Base-by-base conservation (phyloP, 306 rosid genomes). In the Acmispon strigosus region DNA sequence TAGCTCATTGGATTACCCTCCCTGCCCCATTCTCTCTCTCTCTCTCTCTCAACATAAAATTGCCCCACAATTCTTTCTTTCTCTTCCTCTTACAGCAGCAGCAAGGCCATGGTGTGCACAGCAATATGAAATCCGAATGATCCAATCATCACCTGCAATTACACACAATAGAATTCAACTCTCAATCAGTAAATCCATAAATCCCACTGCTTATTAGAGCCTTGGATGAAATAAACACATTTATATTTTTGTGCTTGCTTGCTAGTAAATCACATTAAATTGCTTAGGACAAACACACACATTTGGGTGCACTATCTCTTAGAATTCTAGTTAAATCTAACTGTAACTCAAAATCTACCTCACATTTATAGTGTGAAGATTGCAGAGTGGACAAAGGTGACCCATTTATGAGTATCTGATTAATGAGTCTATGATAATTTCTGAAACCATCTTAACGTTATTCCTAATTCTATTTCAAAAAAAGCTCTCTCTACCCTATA, bases 81-180 rank as follows among this genome's bases (percentile, higher is more conserved):
- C 69, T 24, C 63, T 63, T 56, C 20, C 80, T 77, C 74, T 78
- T 63, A 89, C 41, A 77, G 78, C 82, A 81, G 27, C 57, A 86
- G 43, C 17, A 88, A 70, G 75, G 78, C 83, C 80, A 75, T 11
- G 65, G 61, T 76, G 48, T 74, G 55, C 55, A 87, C 16, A 45
- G 75, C 87, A 79, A 83, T 52, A 72, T 71, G 78, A 73, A 81
- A 69, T 72, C 87, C 85, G 51, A 76, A 77, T 65, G 80, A 66
- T 22, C 86, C 84, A 84, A 81, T 71, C 86, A 84, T 55, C 80
- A 84, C 84, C 98, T 90, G 96, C 89, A 88, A 12, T 51, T 79
- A 78, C 62, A 51, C 69, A 60, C 60, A 66, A 22, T 45, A 67
- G 43, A 72, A 76, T 52, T 56, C 48, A 76, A 70, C 63, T 67